Percentiles rank a stretch among this genome's conserved stretches.
phyloP scores from a whole-genome alignment of 2,329 filamentous ascomycete genomes.

The Seiridium unicorne region DNA sequence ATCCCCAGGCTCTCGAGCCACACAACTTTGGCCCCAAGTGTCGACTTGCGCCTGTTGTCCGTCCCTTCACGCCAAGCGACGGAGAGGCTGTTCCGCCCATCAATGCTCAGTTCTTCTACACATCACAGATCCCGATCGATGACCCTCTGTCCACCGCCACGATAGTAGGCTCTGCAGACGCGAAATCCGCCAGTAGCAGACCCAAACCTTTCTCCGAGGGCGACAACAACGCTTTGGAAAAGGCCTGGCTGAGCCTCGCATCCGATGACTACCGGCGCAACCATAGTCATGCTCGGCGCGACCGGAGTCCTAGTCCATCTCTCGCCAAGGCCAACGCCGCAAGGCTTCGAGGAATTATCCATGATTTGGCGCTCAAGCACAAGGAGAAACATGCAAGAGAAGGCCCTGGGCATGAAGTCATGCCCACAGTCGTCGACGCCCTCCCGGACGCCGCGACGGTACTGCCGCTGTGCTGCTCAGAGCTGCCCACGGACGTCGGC shows the following conservation, averaged over 20 bases:
- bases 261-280: conserved; percentile 45
- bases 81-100: conserved; percentile 56
- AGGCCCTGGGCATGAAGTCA: conserved; percentile 27
- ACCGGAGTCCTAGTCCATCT: conserved; percentile 29
- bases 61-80: conserved; percentile 31
- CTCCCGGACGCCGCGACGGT: conserved; percentile 25
- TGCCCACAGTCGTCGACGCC: conserved; percentile 23
- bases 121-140: conserved; percentile 78
- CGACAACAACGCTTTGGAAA: conserved; percentile 78
- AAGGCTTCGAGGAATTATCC: conserved; percentile 37
- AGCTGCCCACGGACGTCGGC: conserved; percentile 44
- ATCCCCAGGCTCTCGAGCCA: conserved; percentile 18
- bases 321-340: conserved; percentile 33
- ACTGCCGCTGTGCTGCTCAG: conserved; percentile 45
- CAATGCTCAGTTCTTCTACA: conserved; percentile 80
- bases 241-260: conserved; percentile 68
- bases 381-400: conserved; percentile 42
- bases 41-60: conserved; percentile 47
- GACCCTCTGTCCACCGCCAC: conserved; percentile 73
- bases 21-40: conserved; percentile 64
- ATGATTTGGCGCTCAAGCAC: conserved; percentile 44
- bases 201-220: conserved; percentile 75
- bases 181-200: conserved; percentile 54
- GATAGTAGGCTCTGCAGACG: conserved; percentile 48
- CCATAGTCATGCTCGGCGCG: conserved; percentile 38